Evolutionary conservation across 805 yeast genomes (phyloP), one percentile per base, ranked within the genome.

Genomic region (Nakazawaea laoshanensis): DNA sequence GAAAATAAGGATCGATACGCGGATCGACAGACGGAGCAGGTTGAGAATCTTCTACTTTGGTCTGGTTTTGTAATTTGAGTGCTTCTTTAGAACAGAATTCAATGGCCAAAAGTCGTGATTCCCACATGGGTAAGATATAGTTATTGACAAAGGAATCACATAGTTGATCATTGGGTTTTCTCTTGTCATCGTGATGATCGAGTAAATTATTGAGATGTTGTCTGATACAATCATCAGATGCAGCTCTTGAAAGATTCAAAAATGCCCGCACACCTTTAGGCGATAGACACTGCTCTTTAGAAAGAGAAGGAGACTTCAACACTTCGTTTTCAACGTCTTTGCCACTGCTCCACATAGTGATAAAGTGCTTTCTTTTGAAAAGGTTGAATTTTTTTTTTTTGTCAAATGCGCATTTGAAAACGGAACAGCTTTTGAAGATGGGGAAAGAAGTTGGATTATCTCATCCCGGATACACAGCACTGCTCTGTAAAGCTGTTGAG

Each of bases 1-100:
- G 53, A 3, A 69, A 70, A 42, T 73, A 73, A 1, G 79, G 77
- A 43, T 73, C 76, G 4, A 66, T 42, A 19, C 71, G 48, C 4
- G 53, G 45, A 19, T 53, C 52, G 26, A 50, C 41, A 36, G 46
- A 20, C 39, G 39, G 29, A 35, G 51, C 27, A 10, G 20, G 6
- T 13, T 7, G 25, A 7, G 20, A 7, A 5, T 7, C 7, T 8
- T 10, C 37, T 41, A 29, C 39, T 33, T 25, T 53, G 3, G 58
- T 40, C 19, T 60, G 65, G 2, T 31, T 16, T 29, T 53, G 46
- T 51, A 63, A 41, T 6, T 38, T 31, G 2, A 38, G 35, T 6
- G 57, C 49, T 41, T 59, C 63, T 3, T 37, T 18, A 5, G 53
- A 46, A 42, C 78, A 72, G 40, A 48, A 69, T n/a, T 49, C 45